Base-by-base conservation (phyloP, 768 basidiomycete genomes). In the Stropharia rugosoannulata region DNA sequence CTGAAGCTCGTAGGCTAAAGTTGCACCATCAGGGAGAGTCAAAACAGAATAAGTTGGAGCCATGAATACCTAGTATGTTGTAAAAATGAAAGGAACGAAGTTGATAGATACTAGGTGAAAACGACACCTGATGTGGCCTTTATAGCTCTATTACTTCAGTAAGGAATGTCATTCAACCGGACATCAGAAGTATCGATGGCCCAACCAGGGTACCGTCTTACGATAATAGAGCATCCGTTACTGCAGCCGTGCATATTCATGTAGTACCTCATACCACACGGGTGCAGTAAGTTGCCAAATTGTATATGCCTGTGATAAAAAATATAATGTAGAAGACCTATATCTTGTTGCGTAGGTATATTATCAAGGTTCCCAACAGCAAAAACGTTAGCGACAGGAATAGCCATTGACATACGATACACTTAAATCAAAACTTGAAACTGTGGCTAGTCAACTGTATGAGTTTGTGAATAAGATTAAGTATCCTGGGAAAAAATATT, bases 371-470 rank as follows among this genome's bases (percentile, higher is more conserved):
- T 32, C 9, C 29, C 29, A 32, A 32, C 9, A 7, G 29, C 5
- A 32, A 32, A 32, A 32, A 10, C 9, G 29, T 10, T 32, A 1
- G 5, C 5, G 7, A 32, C 29, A 6, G 29, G 9, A 32, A 32
- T 32, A 32, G 29, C 5, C 29, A 32, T 32, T 32, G 5, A 32
- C 11, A 16, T 13, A 10, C 47, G 22, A 27, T 4, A 25, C 10
- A 27, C 27, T 16, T 16, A 42, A 37, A 42, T 29, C 19, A 37
- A 63, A 96, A 96, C 66, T 92, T 96, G 78, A 93, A 92, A 65
- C 92, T 95, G 68, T 92, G 90, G 56, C 83, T 89, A 61, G 84
- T 72, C 81, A 96, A 76, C 88, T 94, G 57, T 32, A 32, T 56
- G 16, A 56, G 19, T 43, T 51, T 44, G n/a, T 35, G 18, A 15